A percentile compares a stretch with the other conserved stretches of the same genome.
Conservation (phyloP, 2,329 filamentous ascomycete species). For the Colletotrichum sp. region DNA sequence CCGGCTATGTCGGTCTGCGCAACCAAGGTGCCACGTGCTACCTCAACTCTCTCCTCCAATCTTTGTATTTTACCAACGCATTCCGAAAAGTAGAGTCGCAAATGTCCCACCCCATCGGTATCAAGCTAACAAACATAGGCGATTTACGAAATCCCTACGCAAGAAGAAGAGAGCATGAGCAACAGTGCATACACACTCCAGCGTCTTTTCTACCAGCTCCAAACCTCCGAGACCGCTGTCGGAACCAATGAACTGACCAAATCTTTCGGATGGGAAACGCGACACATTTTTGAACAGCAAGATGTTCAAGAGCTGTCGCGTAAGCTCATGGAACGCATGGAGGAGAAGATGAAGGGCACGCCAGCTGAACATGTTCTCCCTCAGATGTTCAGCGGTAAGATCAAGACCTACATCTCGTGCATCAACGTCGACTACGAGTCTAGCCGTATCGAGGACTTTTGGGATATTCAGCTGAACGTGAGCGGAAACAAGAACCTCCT, state of each 20-base stretch:
- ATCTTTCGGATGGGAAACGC: slow-evolving; percentile 97
- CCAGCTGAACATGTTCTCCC: slow-evolving; percentile 87
- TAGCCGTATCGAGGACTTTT: slow-evolving; percentile 94
- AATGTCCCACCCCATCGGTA: neutral
- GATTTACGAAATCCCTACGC: slow-evolving; percentile 95
- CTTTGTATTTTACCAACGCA: slow-evolving; percentile 85
- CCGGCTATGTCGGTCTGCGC: slow-evolving; percentile 93
- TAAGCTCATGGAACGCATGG: slow-evolving; percentile 96
- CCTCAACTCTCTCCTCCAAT: slow-evolving; percentile 83
- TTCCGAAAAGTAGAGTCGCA: slow-evolving; percentile 79
- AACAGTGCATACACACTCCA: slow-evolving; percentile 96
- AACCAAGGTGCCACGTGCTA: slow-evolving; percentile 96
- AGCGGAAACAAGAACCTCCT: slow-evolving; percentile 91
- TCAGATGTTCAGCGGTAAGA: slow-evolving; percentile 94
- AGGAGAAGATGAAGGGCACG: slow-evolving; percentile 98
- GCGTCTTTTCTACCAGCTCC: slow-evolving; percentile 91
- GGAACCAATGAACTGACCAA: slow-evolving; percentile 92
- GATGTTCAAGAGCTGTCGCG: slow-evolving; percentile 97
- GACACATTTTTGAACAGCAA: slow-evolving; percentile 98
- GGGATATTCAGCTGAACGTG: slow-evolving; percentile 98
- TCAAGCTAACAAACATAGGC: slow-evolving; percentile 58
- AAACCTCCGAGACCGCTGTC: slow-evolving; percentile 84
- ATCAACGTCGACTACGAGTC: slow-evolving; percentile 99
- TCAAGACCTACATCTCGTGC: slow-evolving; percentile 98
- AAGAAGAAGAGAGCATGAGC: slow-evolving; percentile 76